Evolutionary conservation across 306 rosid species (phyloP).

Genomic region (Quercus rubra): DNA sequence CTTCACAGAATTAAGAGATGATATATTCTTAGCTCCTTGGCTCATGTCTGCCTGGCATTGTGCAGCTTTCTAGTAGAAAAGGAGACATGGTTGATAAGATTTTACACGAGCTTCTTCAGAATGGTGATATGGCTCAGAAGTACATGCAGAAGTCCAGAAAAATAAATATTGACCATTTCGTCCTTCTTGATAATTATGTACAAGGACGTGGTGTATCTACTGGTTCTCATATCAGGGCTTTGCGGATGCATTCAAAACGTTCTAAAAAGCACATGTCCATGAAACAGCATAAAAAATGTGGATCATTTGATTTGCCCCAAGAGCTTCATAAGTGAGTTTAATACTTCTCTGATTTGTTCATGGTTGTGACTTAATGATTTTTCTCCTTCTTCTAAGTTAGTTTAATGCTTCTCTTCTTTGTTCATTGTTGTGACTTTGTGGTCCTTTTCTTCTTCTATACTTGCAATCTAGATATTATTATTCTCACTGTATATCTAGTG

Average conservation of each 20-base stretch:
- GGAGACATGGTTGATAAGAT: conserved; percentile 51
- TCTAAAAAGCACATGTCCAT: conserved; percentile 74
- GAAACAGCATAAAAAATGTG: conserved; percentile 65
- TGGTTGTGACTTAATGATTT: not conserved
- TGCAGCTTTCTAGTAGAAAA: conserved; percentile 49
- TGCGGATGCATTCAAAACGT: conserved; percentile 65
- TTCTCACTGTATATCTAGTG: not conserved
- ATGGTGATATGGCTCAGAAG: conserved; percentile 62
- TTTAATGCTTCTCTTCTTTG: conserved; percentile 8
- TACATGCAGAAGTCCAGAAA: conserved; percentile 73
- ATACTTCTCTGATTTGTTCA: conserved; percentile 5
- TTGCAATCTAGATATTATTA: not conserved
- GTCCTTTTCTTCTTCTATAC: not conserved
- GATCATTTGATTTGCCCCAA: conserved; percentile 56
- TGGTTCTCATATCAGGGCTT: conserved; percentile 50
- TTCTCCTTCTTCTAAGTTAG: conserved; percentile 39
- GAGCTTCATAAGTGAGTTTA: conserved; percentile 56
- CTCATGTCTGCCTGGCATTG: conserved; percentile 6
- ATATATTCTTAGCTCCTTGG: not conserved
- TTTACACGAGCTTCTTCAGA: conserved; percentile 57
- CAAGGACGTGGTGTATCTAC: conserved; percentile 36
- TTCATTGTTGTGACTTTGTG: not conserved
- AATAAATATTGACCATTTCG: conserved; percentile 55
- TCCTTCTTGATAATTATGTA: conserved; percentile 73
- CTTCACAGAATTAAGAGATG: not conserved